Evolutionary conservation across 1,139 yeast species (phyloP), one percentile per base, ranked within the genome.

Genomic region (Zygotorulaspora mrakii): DNA sequence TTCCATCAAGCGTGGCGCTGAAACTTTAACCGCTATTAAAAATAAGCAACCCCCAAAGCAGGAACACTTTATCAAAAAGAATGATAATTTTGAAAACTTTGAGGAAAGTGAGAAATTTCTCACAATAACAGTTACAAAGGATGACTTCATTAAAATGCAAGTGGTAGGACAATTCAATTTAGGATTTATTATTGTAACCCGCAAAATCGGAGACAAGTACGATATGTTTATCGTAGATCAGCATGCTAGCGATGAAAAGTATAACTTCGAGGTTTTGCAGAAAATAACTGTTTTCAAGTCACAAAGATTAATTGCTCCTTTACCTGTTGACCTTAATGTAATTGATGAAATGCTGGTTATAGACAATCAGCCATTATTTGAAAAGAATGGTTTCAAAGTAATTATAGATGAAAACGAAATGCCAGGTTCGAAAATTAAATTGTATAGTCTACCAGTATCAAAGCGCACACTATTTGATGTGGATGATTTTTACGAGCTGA

Each of bases 231-330:
- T 91, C 31, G 74, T 91, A 35, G 99, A 91, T 60, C 99, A 91
- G 62, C 99, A 91, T 66, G 98, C 98, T 1, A 85, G 95, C 48
- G 98, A 91, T 64, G 99, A 91, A 57, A 91, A 88, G 55, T 86
- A 57, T 64, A 91, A 91, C 61, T 91, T 86, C 67, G 98, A 94
- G 59, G 69, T 68, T 38, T 65, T 87, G 13, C 78, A 76, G 45
- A 58, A 63, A 18, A 71, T 70, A 8, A 77, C 84, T 0, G 63
- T 66, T 0, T 76, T 86, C 49, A 73, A 76, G 35, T 70, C 73
- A 31, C 98, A 91, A 61, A 78, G 79, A 1, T 67, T 91, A 37
- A 85, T 91, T 6, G 65, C 68, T 0, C 95, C 96, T 0, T 70
- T 75, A 24, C 54, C 55, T 2, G 59, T 91, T 6, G 83, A 84